Evolutionary conservation across 2,329 filamentous ascomycete genomes (phyloP).

Genomic region (Xylariaceae sp.): DNA sequence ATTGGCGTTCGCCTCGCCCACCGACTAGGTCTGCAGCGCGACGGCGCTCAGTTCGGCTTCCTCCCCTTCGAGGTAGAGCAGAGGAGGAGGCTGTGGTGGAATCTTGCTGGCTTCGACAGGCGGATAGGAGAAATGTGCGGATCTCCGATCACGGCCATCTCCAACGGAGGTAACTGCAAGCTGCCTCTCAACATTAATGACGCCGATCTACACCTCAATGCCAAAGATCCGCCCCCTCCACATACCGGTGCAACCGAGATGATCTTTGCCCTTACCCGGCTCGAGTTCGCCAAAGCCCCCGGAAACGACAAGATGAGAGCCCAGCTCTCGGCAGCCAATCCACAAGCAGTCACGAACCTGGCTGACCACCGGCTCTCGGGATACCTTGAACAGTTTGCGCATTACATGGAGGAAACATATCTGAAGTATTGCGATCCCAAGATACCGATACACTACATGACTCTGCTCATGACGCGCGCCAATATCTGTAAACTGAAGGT

Average conservation of each 20-base stretch:
- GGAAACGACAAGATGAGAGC: conserved; percentile 36
- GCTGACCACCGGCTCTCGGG: conserved; percentile 42
- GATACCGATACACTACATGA: conserved; percentile 53
- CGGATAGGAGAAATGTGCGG: conserved; percentile 61
- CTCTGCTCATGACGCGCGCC: conserved; percentile 48
- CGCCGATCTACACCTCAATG: conserved; percentile 48
- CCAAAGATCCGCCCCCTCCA: conserved; percentile 43
- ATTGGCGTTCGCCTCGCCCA: conserved; percentile 61
- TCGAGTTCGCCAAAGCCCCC: conserved; percentile 50
- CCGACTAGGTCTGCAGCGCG: conserved; percentile 60
- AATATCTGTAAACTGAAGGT: conserved; percentile 50
- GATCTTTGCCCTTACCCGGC: conserved; percentile 49
- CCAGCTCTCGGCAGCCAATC: conserved; percentile 24
- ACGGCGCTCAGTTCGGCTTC: conserved; percentile 44
- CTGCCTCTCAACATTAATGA: conserved; percentile 56
- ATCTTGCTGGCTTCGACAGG: conserved; percentile 59
- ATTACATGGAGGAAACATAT: conserved; percentile 49
- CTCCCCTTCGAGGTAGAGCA: conserved; percentile 59
- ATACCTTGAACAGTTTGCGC: conserved; percentile 46
- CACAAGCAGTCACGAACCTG: conserved; percentile 37
- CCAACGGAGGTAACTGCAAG: conserved; percentile 45
- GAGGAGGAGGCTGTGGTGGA: conserved; percentile 68
- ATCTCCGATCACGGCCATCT: conserved; percentile 48
- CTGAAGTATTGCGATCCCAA: conserved; percentile 49
- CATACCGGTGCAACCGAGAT: conserved; percentile 50